Conservation (phyloP, 2,329 filamentous ascomycete genomes). For the Paracorniculantispora psalliotae region DNA sequence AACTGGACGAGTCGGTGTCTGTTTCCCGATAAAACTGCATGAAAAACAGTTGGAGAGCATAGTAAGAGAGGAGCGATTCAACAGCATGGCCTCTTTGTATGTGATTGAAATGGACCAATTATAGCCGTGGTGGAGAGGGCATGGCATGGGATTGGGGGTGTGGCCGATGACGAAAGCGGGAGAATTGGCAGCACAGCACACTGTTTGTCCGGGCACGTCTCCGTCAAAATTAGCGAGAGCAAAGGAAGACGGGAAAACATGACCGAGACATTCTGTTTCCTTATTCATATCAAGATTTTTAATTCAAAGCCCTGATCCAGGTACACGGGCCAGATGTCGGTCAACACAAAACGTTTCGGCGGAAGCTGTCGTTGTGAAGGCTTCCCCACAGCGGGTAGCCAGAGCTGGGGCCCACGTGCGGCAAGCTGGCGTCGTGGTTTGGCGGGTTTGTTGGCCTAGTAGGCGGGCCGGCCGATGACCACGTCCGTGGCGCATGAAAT, state of each 20-base stretch:
- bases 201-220: neutral
- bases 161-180: neutral
- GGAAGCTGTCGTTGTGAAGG: neutral
- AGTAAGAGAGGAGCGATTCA: too few species aligned
- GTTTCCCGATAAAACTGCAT: too few species aligned
- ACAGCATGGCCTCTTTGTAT: too few species aligned
- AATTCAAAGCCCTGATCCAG: neutral
- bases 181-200: neutral
- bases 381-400: neutral
- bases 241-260: too few species aligned
- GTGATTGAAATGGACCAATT: neutral
- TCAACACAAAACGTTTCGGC: neutral
- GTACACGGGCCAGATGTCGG: neutral
- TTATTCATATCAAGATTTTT: too few species aligned
- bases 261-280: too few species aligned
- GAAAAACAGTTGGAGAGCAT: too few species aligned
- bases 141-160: neutral
- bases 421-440: conserved; percentile 21
- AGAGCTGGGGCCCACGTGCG: conserved; percentile 22
- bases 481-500: too few species aligned
- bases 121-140: neutral
- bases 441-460: neutral
- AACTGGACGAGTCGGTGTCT: too few species aligned
- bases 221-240: neutral
- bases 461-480: neutral